phyloP scores from a whole-genome alignment of 305 asterid species.

The Fraxinus angustifolia region DNA sequence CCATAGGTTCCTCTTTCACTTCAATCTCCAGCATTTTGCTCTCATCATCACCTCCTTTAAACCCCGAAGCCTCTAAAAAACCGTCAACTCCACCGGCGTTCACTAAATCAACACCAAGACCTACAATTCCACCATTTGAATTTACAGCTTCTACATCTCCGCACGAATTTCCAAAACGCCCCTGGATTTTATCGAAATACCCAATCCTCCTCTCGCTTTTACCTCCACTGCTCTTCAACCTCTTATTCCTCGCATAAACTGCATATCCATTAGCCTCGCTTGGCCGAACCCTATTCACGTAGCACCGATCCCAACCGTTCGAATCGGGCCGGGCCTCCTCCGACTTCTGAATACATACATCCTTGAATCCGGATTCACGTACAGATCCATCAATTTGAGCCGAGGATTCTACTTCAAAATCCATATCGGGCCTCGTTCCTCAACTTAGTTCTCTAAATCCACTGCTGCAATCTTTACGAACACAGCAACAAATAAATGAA shows the following conservation, averaged over 20 bases:
- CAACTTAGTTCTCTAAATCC: constrained; percentile 23
- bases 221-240: constrained; percentile 41
- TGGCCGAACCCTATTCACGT: constrained; percentile 42
- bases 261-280: constrained; percentile 54
- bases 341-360: constrained; percentile 1
- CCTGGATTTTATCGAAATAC: constrained; percentile 23
- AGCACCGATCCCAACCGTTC: constrained; percentile 37
- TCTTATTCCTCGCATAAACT: constrained; percentile 66
- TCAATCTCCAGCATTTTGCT: constrained; percentile 59
- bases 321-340: constrained; percentile 26
- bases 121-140: constrained; percentile 28
- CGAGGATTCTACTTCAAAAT: constrained; percentile 24
- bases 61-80: constrained; percentile 21
- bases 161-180: constrained; percentile 21
- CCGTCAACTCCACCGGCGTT: constrained; percentile 29
- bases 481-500: constrained; percentile 29
- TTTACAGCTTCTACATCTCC: constrained; percentile 27
- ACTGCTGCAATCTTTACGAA: constrained; percentile 26
- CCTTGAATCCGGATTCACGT: constrained; percentile 20
- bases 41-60: constrained; percentile 26
- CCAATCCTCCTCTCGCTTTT: constrained; percentile 23
- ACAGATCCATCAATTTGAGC: constrained; percentile 20
- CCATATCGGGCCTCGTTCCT: constrained; percentile 27
- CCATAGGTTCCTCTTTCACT: constrained; percentile 44
- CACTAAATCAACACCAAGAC: constrained; percentile 29